These are phyloP conservation scores for Brassica carinata DNA, from an alignment of 345 rosid genomes.

Conservation along the genomic window DNA sequence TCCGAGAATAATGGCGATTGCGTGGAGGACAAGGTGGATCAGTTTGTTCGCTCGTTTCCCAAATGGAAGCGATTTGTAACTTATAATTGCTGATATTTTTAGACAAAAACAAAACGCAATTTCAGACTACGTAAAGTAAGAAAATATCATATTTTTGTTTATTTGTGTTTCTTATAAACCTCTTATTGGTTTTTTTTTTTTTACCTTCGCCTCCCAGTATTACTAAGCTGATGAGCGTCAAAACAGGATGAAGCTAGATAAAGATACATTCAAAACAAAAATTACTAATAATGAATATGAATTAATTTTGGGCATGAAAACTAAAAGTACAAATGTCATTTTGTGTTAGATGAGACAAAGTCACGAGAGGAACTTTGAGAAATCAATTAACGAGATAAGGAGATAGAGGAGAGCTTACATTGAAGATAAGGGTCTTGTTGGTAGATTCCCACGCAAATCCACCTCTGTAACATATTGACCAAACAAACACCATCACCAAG, in stretches of 20 bases:
- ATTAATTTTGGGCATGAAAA: neutral
- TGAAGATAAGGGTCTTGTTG: slow-evolving; percentile 82
- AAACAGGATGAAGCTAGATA: slow-evolving; percentile 74
- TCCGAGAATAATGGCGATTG: slow-evolving; percentile 63
- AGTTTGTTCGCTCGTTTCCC: slow-evolving; percentile 62
- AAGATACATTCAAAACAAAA: neutral
- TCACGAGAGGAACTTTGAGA: neutral
- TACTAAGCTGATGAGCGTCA: slow-evolving; percentile 77
- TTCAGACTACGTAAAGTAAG: slow-evolving; percentile 2
- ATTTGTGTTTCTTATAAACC: neutral
- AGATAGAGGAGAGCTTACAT: slow-evolving; percentile 44
- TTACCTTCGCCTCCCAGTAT: slow-evolving; percentile 95
- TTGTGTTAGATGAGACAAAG: neutral
- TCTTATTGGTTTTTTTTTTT: neutral
- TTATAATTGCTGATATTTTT: slow-evolving; percentile 62
- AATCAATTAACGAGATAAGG: neutral
- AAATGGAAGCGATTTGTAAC: slow-evolving; percentile 63
- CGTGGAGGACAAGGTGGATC: slow-evolving; percentile 73
- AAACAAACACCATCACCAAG: slow-evolving; percentile 60
- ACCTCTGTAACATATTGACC: slow-evolving; percentile 71
- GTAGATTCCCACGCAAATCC: slow-evolving; percentile 84
- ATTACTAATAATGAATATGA: neutral
- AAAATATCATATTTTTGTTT: neutral
- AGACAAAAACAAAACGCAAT: neutral
- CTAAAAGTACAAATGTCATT: neutral